These are phyloP conservation scores for Thraustochytrium sp. DNA, from an alignment of 352 stramenopile species.

Conservation along the genomic window DNA sequence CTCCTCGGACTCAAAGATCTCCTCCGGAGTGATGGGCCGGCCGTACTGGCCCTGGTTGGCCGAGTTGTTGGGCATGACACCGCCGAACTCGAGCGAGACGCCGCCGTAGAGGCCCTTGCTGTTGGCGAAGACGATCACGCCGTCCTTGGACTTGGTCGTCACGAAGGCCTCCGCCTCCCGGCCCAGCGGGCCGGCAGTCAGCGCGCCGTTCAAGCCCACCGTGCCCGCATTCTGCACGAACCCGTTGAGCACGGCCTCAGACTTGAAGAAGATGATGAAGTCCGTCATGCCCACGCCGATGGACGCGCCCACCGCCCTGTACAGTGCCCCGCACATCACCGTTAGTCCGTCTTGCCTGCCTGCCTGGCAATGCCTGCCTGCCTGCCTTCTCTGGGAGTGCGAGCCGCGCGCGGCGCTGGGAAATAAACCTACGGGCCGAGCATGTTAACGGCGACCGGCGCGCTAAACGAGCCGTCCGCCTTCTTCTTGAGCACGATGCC, in stretches of 20 bases:
- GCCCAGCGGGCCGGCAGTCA: conserved; percentile 3
- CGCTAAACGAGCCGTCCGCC: conserved; percentile 6
- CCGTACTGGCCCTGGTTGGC: conserved; percentile 26
- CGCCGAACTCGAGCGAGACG: conserved; percentile 28
- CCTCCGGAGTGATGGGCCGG: not conserved
- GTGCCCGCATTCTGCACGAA: conserved; percentile 18
- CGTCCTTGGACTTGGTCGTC: conserved; percentile 2
- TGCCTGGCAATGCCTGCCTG: no score
- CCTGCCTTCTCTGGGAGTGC: no score
- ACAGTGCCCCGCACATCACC: no score
- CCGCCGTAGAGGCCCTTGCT: conserved; percentile 32
- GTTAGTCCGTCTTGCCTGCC: no score
- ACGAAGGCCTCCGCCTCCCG: conserved; percentile 15
- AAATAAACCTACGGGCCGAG: conserved; percentile 34
- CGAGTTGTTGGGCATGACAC: not conserved
- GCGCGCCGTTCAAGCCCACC: conserved; percentile 13
- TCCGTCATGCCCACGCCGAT: conserved; percentile 23
- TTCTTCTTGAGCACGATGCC: conserved; percentile 32
- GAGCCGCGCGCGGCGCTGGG: no score
- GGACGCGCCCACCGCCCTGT: conserved; percentile 12
- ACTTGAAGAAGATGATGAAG: conserved; percentile 43
- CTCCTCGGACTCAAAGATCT: conserved; percentile 30
- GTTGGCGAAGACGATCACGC: not conserved
- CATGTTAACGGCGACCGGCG: conserved; percentile 30
- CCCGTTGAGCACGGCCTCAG: conserved; percentile 1